A percentile compares a stretch with the other conserved stretches of the same genome.
These are phyloP conservation scores for Zygosaccharomyces sapae DNA, from an alignment of 1,139 yeast species.

Conservation along the genomic window DNA sequence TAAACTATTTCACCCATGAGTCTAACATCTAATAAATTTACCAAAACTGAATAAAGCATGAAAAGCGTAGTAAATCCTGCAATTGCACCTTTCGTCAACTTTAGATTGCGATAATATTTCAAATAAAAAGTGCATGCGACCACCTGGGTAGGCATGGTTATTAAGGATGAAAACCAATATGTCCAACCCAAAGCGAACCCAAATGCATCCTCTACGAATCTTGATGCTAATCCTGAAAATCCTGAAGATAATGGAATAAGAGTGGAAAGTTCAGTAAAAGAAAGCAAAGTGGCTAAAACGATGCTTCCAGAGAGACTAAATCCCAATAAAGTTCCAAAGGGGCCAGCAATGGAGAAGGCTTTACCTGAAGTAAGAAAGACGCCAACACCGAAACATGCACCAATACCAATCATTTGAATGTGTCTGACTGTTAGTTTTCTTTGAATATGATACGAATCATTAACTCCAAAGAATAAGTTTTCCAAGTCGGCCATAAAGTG, in stretches of 20 bases:
- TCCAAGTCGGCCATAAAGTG: constrained; percentile 4
- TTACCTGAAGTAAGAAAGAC: constrained; percentile 70
- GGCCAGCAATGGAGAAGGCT: constrained; percentile 73
- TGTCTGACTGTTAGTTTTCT: constrained; percentile 65
- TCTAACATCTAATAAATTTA: constrained; percentile 61
- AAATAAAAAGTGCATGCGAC: constrained; percentile 65
- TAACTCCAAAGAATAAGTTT: constrained; percentile 8
- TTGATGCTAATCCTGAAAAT: constrained; percentile 64
- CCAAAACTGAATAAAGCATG: constrained; percentile 40
- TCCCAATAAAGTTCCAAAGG: constrained; percentile 72
- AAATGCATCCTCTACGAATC: constrained; percentile 80
- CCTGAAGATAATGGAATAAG: constrained; percentile 79
- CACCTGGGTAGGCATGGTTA: constrained; percentile 74
- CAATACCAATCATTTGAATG: constrained; percentile 73
- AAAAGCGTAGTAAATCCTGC: constrained; percentile 68
- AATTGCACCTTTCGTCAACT: constrained; percentile 48
- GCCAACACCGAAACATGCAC: constrained; percentile 80
- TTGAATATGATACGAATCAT: constrained; percentile 34
- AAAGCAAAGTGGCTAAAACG: constrained; percentile 62
- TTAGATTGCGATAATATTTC: constrained; percentile 50
- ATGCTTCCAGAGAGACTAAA: constrained; percentile 61
- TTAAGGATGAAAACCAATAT: constrained; percentile 71
- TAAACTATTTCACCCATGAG: constrained; percentile 72
- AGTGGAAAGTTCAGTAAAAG: constrained; percentile 81
- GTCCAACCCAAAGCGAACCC: constrained; percentile 79